Evolutionary conservation across 2,329 filamentous ascomycete species (phyloP).

Genomic region (Coleophoma eucalyptorum): DNA sequence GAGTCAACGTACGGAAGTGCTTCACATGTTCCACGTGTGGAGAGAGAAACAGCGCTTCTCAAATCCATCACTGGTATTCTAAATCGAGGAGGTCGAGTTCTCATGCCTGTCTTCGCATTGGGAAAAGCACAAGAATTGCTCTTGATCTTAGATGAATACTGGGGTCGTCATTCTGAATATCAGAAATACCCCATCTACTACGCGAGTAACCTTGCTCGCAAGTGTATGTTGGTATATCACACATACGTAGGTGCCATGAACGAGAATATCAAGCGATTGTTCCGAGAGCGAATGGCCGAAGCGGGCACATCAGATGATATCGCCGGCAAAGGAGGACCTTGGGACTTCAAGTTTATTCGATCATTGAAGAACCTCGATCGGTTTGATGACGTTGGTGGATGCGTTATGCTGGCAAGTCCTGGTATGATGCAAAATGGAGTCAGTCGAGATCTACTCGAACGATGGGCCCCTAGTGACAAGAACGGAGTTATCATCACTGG

Average conservation of each 20-base stretch:
- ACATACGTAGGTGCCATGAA: constrained; percentile 99
- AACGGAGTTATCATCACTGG: constrained; percentile 99
- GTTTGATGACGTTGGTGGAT: constrained; percentile 92
- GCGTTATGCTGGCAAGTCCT: constrained; percentile 94
- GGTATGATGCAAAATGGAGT: constrained; percentile 99
- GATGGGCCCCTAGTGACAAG: constrained; percentile 93
- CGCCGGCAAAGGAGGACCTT: constrained; percentile 76
- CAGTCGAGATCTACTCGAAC: constrained; percentile 84
- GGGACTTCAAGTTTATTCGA: constrained; percentile 95
- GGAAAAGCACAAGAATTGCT: constrained; percentile 92
- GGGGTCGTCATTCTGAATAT: constrained; percentile 82
- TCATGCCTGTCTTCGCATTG: constrained; percentile 94
- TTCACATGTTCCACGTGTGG: constrained; percentile 83
- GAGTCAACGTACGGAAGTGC: constrained; percentile 97
- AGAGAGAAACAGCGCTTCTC: constrained; percentile 91
- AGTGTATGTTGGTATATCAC: constrained; percentile 98
- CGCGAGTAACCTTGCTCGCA: constrained; percentile 87
- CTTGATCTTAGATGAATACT: constrained; percentile 95
- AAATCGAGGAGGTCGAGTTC: constrained; percentile 84
- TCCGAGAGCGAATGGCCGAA: constrained; percentile 87
- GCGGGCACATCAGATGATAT: constrained; percentile 76
- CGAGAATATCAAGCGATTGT: constrained; percentile 96
- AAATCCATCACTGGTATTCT: constrained; percentile 90
- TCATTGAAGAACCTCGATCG: constrained; percentile 89
- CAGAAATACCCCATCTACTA: constrained; percentile 96